Conservation (phyloP, 805 yeast genomes). For the Nakazawaea molendinolei region DNA sequence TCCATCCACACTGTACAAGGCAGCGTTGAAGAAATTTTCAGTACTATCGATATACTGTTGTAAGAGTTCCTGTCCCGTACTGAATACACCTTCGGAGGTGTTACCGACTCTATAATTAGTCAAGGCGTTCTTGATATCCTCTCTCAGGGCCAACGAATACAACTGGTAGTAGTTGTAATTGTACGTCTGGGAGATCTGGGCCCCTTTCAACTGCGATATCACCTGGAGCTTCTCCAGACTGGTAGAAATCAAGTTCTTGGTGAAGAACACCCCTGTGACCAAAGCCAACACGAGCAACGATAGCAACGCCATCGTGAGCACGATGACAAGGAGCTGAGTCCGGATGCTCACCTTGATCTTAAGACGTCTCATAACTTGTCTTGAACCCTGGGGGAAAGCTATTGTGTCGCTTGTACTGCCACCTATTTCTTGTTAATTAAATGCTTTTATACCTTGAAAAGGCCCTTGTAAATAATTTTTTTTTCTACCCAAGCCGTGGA, state of each 20-base stretch:
- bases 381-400: no score
- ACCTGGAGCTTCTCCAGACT: constrained; percentile 69
- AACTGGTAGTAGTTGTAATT: constrained; percentile 62
- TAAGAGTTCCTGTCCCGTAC: constrained; percentile 36
- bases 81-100: constrained; percentile 42
- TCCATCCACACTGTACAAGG: constrained; percentile 58
- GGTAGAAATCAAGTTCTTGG: constrained; percentile 50
- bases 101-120: constrained; percentile 69
- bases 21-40: constrained; percentile 54
- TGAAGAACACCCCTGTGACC: constrained; percentile 71
- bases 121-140: constrained; percentile 53
- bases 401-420: no score
- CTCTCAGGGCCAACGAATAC: constrained; percentile 55
- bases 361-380: constrained; percentile 10
- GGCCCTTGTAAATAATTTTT: no score
- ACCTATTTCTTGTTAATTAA: no score
- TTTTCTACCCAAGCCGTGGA: no score
- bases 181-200: constrained; percentile 69
- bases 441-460: no score
- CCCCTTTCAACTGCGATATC: constrained; percentile 73
- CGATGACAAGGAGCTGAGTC: constrained; percentile 68
- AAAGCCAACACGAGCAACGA: constrained; percentile 69
- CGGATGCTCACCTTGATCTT: constrained; percentile 56
- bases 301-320: constrained; percentile 59
- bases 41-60: constrained; percentile 62